Evolutionary conservation across 306 rosid genomes (phyloP).

Genomic region (Senna tora): DNA sequence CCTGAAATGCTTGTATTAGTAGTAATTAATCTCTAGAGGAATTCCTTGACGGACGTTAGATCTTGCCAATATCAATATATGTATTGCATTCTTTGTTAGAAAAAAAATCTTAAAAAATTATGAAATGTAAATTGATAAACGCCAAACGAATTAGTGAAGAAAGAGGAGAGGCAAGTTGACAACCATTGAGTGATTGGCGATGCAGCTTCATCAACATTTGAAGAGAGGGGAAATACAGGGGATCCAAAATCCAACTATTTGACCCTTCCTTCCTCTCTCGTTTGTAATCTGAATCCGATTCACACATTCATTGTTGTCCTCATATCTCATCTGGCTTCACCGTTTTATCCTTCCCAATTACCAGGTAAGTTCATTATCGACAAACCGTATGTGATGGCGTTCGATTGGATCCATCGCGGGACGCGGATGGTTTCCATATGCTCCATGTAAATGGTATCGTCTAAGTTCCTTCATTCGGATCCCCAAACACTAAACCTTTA

Average conservation of each 20-base stretch:
- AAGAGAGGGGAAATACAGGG: neutral
- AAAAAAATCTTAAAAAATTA: neutral
- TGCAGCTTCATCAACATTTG: neutral
- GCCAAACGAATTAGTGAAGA: neutral
- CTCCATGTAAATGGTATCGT: neutral
- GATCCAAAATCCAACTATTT: neutral
- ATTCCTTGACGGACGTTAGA: too few species aligned
- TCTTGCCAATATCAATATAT: too few species aligned
- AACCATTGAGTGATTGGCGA: neutral
- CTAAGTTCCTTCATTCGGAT: slow-evolving; percentile 18
- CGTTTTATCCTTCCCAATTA: neutral
- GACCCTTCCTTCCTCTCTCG: slow-evolving; percentile 17
- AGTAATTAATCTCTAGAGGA: too few species aligned
- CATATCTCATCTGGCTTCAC: neutral
- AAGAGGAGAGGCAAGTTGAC: neutral
- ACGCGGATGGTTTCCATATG: neutral
- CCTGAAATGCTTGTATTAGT: too few species aligned
- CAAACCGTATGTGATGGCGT: neutral
- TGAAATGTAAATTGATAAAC: neutral
- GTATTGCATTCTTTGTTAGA: too few species aligned
- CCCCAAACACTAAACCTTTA: neutral
- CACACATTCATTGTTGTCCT: slow-evolving; percentile 1
- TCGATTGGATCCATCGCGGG: neutral
- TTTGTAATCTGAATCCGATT: slow-evolving; percentile 5
- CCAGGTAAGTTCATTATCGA: neutral